Conservation (phyloP, 2,329 filamentous ascomycete genomes). For the Penicillium sp. region DNA sequence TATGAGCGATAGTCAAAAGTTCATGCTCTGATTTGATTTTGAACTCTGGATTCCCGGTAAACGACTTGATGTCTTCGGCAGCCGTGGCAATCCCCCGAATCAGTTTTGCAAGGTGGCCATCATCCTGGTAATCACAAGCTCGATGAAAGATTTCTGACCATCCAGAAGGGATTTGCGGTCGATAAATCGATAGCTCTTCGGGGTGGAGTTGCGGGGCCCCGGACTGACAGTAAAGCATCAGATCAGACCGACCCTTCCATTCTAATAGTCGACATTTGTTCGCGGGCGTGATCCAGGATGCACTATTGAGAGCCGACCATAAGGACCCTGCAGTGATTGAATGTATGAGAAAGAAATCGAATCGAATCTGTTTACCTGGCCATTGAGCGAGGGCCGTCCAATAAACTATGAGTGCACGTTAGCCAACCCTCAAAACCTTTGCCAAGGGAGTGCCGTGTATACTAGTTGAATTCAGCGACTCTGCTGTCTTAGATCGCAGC, state of each 20-base stretch:
- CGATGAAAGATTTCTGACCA: conserved; percentile 15
- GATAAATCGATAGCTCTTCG: conserved; percentile 11
- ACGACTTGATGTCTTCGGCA: conserved; percentile 4
- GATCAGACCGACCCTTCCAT: conserved; percentile 22
- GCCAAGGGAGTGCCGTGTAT: not conserved
- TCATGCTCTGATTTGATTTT: conserved; percentile 7
- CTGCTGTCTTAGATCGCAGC: conserved; percentile 15
- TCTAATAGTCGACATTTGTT: conserved; percentile 19
- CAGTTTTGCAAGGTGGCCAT: conserved; percentile 20
- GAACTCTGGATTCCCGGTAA: conserved; percentile 3
- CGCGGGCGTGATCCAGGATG: conserved; percentile 13
- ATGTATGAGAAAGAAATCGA: conserved; percentile 25
- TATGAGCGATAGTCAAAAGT: conserved; percentile 19
- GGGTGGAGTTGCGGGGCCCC: conserved; percentile 10
- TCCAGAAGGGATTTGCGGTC: conserved; percentile 10
- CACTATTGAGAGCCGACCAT: conserved; percentile 15
- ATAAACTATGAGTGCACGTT: conserved; percentile 8
- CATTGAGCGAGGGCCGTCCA: conserved; percentile 18
- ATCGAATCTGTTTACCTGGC: conserved; percentile 20
- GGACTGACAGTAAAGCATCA: conserved; percentile 18
- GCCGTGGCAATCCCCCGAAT: conserved; percentile 19
- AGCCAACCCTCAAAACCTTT: not conserved
- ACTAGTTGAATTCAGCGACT: conserved; percentile 18
- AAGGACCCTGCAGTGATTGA: conserved; percentile 18
- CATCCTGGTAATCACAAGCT: conserved; percentile 21